Evolutionary conservation across 495 filamentous ascomycete species (phyloP), one percentile per base, ranked within the genome.

Genomic region (Beverwykella pulmonaria): DNA sequence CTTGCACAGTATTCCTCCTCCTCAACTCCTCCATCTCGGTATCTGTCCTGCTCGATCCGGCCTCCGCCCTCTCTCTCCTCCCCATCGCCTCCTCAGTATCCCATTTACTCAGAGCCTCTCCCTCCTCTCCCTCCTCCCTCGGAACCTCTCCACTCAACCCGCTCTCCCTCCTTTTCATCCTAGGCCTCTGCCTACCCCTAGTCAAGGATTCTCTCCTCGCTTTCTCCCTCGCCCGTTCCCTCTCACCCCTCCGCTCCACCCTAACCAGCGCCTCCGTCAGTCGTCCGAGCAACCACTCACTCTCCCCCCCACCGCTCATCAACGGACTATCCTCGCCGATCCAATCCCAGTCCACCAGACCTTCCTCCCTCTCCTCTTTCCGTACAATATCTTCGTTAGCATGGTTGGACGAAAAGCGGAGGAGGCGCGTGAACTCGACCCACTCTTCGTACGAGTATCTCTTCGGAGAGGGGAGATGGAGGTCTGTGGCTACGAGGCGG

Each of bases 341-440:
- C 86, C 86, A 89, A 68, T 89, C 86, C 86, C 86, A 88, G 30
- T 86, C 83, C 17, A 87, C 72, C 1, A 87, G 61, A 0, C 84
- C 84, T 41, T 81, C 80, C 39, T 85, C 82, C 60, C 84, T 83
- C 64, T 86, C 83, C 23, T 68, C 53, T 59, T 10, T 25, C 6
- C 22, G 48, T 7, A 50, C 48, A 27, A 34, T 12, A 12, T 12
- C 32, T 34, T 34, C 32, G 32, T 34, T 34, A 15, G 48, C 48
- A 19, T 23, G 48, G 9, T 50, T 44, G 2, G 39, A 44, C 10
- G 53, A 50, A 22, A 55, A 58, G 5, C 82, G 80, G 30, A 88
- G 88, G 50, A 89, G 68, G 19, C 80, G 79, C 22, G 84, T 87
- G 34, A 83, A 84, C 49, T 86, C 81, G 12, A 83, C 85, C 86